phyloP scores from a whole-genome alignment of 148 eudicot genomes.

The Chenopodium berlandieri region DNA sequence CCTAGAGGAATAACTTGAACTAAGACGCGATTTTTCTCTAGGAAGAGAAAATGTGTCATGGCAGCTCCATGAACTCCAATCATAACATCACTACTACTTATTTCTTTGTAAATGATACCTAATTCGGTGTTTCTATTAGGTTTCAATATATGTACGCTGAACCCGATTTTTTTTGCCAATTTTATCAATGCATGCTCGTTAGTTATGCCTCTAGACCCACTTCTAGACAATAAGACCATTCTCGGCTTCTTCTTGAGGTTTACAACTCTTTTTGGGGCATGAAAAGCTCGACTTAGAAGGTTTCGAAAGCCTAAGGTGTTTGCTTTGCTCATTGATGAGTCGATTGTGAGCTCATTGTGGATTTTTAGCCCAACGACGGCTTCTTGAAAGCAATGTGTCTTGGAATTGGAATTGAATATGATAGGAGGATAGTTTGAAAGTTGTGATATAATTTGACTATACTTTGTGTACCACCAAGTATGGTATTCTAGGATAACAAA shows the following conservation, averaged over 20 bases:
- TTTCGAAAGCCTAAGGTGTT: slow-evolving; percentile 53
- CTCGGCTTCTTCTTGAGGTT: slow-evolving; percentile 40
- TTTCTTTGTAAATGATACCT: slow-evolving; percentile 47
- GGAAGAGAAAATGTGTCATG: slow-evolving; percentile 79
- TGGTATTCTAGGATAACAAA: slow-evolving; percentile 85
- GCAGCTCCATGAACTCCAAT: slow-evolving; percentile 96
- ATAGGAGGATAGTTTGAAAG: slow-evolving; percentile 68
- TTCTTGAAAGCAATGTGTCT: slow-evolving; percentile 77
- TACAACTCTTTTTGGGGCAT: slow-evolving; percentile 19
- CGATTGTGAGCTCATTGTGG: slow-evolving; percentile 71
- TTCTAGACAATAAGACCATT: slow-evolving; percentile 59
- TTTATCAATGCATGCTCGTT: slow-evolving; percentile 58
- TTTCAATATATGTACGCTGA: slow-evolving; percentile 44
- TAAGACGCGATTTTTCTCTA: slow-evolving; percentile 51
- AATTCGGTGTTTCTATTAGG: slow-evolving; percentile 59
- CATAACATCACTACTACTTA: slow-evolving; percentile 71
- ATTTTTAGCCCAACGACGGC: slow-evolving; percentile 72
- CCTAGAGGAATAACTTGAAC: slow-evolving; percentile 83
- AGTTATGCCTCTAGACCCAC: slow-evolving; percentile 61
- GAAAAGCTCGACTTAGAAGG: slow-evolving; percentile 53
- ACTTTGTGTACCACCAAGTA: slow-evolving; percentile 82
- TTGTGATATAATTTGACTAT: slow-evolving; percentile 47
- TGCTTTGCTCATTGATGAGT: slow-evolving; percentile 45
- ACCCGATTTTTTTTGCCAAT: slow-evolving; percentile 67
- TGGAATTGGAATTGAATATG: slow-evolving; percentile 47